Percentiles rank a stretch among this genome's conserved stretches.
These are phyloP conservation scores for Fusarium sambucinum DNA, from an alignment of 2,329 filamentous ascomycete genomes.

Conservation along the genomic window DNA sequence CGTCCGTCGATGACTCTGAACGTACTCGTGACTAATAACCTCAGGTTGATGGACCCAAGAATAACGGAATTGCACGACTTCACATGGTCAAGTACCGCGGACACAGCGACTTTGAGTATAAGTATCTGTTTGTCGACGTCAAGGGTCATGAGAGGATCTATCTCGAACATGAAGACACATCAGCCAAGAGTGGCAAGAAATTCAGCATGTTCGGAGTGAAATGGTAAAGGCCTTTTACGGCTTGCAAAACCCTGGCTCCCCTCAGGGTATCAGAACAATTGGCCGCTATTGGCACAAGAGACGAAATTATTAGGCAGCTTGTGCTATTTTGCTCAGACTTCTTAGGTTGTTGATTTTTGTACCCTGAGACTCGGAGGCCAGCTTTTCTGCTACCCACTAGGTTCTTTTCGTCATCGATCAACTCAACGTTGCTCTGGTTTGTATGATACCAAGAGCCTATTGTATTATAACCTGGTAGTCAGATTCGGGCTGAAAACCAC, in stretches of 20 bases:
- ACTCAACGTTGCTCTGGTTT: not conserved
- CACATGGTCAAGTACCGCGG: slow-evolving; percentile 80
- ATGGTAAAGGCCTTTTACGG: slow-evolving; percentile 57
- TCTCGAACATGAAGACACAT: slow-evolving; percentile 70
- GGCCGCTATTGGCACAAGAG: too few relatives aligned
- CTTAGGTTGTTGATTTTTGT: too few relatives aligned
- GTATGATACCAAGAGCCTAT: not conserved
- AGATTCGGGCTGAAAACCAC: not conserved
- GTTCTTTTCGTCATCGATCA: too few relatives aligned
- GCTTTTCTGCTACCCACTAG: too few relatives aligned
- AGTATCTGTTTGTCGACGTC: slow-evolving; percentile 83
- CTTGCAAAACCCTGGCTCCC: not conserved
- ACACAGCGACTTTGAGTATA: slow-evolving; percentile 79
- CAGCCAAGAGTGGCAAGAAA: slow-evolving; percentile 55
- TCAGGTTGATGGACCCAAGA: slow-evolving; percentile 81
- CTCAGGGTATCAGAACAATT: too few relatives aligned
- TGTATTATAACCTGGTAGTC: slow-evolving; percentile 32
- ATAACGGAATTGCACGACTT: slow-evolving; percentile 78
- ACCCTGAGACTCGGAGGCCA: too few relatives aligned
- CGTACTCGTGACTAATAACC: slow-evolving; percentile 9
- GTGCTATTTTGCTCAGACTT: too few relatives aligned
- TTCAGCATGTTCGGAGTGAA: slow-evolving; percentile 72
- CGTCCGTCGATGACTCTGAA: slow-evolving; percentile 44
- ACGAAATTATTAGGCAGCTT: too few relatives aligned
- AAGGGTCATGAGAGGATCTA: slow-evolving; percentile 76